These are phyloP conservation scores for Phialemonium atrogriseum DNA, from an alignment of 2,329 filamentous ascomycete species.

Conservation along the genomic window DNA sequence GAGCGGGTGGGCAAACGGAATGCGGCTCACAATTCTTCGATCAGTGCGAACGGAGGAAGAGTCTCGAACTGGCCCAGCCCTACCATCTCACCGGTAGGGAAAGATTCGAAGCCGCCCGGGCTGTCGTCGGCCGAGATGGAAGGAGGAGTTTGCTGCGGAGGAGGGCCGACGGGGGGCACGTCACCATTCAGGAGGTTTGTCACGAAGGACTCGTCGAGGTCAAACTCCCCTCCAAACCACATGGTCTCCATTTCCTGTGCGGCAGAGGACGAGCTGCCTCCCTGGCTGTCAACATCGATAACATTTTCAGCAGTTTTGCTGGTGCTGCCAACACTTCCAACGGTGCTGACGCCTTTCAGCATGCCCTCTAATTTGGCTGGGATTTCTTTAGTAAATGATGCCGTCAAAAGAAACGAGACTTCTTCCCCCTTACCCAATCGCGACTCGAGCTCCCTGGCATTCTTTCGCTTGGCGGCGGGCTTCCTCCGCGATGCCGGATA, in stretches of 20 bases:
- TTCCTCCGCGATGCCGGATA: constrained; percentile 88
- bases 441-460: constrained; percentile 85
- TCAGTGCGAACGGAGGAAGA: constrained; percentile 67
- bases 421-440: constrained; percentile 57
- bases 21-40: constrained; percentile 66
- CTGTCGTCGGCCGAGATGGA: background rate
- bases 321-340: constrained; percentile 14
- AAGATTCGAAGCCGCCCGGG: background rate
- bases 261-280: background rate
- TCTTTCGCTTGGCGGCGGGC: constrained; percentile 77
- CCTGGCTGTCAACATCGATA: background rate
- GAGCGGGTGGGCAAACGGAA: background rate
- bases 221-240: background rate
- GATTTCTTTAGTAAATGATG: constrained; percentile 9
- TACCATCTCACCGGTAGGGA: constrained; percentile 56
- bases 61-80: constrained; percentile 74
- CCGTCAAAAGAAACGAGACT: constrained; percentile 1
- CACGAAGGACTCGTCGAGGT: background rate
- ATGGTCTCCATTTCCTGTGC: background rate
- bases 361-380: constrained; percentile 75
- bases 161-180: constrained; percentile 3
- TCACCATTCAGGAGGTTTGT: background rate
- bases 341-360: constrained; percentile 54
- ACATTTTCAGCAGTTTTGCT: constrained; percentile 13
- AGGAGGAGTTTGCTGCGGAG: background rate